These are phyloP conservation scores for Trifolium repens DNA, from an alignment of 306 rosid species.

Conservation along the genomic window DNA sequence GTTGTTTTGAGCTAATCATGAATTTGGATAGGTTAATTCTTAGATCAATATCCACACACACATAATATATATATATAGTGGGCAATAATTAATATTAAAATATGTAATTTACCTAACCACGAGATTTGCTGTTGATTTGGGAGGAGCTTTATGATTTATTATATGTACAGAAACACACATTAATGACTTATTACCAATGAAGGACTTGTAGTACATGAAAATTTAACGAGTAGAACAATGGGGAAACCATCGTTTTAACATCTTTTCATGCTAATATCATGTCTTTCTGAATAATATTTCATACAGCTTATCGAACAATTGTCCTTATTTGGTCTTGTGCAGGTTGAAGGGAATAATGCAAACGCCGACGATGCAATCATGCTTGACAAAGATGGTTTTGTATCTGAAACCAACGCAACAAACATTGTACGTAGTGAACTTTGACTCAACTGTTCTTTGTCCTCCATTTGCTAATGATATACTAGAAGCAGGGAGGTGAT, in stretches of 20 bases:
- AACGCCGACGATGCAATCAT: slow-evolving; percentile 40
- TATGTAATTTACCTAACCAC: background rate
- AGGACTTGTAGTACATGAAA: background rate
- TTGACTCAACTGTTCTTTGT: slow-evolving; percentile 35
- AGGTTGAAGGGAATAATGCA: slow-evolving; percentile 39
- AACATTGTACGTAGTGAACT: slow-evolving; percentile 65
- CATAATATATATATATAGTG: background rate
- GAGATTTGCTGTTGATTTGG: background rate
- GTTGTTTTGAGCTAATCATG: background rate
- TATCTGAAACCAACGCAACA: slow-evolving; percentile 87
- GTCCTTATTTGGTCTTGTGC: slow-evolving; percentile 21
- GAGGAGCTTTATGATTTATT: background rate
- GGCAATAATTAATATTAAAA: too few species aligned
- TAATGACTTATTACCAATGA: slow-evolving; percentile 3
- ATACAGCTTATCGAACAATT: background rate
- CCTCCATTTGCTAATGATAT: slow-evolving; percentile 25
- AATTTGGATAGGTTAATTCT: slow-evolving; percentile 11
- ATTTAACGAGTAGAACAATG: background rate
- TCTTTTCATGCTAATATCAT: slow-evolving; percentile 19
- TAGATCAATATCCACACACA: background rate
- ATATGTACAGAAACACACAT: background rate
- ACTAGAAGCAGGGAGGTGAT: slow-evolving; percentile 24
- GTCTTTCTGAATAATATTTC: slow-evolving; percentile 4
- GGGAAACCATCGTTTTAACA: background rate
- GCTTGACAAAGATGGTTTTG: slow-evolving; percentile 58